These are phyloP conservation scores for Yarrowia divulgata DNA, from an alignment of 805 yeast species.

Conservation along the genomic window DNA sequence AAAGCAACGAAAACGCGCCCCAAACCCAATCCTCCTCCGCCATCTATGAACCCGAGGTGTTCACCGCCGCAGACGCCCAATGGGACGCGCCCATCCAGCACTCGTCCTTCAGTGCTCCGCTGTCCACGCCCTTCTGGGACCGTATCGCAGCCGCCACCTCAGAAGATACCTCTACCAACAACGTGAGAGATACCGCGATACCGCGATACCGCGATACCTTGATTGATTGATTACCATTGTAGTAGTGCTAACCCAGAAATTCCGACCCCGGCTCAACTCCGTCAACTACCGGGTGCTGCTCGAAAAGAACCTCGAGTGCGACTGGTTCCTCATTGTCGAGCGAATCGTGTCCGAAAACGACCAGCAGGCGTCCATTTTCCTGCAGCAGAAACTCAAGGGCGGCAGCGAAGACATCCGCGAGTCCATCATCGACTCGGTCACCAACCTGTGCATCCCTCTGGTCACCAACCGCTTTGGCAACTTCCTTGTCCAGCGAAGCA, in stretches of 20 bases:
- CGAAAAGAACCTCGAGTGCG: constrained; percentile 46
- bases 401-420: constrained; percentile 48
- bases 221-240: background rate
- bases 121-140: constrained; percentile 26
- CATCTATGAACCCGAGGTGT: constrained; percentile 24
- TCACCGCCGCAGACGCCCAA: constrained; percentile 12
- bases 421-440: constrained; percentile 48
- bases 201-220: constrained; percentile 17
- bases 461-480: constrained; percentile 55
- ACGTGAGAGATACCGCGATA: constrained; percentile 25
- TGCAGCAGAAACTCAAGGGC: constrained; percentile 53
- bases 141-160: background rate
- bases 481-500: constrained; percentile 53
- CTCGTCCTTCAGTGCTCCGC: constrained; percentile 24
- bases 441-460: constrained; percentile 47
- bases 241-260: constrained; percentile 18
- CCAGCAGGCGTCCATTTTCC: constrained; percentile 54
- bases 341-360: constrained; percentile 50
- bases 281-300: constrained; percentile 49
- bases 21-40: background rate
- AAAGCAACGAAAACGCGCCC: constrained; percentile 15
- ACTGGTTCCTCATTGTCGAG: constrained; percentile 50
- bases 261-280: constrained; percentile 27
- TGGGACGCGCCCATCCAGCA: constrained; percentile 27
- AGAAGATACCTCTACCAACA: background rate